Evolutionary conservation across 2,329 filamentous ascomycete genomes (phyloP).

Genomic region (Trichoderma simmonsii): DNA sequence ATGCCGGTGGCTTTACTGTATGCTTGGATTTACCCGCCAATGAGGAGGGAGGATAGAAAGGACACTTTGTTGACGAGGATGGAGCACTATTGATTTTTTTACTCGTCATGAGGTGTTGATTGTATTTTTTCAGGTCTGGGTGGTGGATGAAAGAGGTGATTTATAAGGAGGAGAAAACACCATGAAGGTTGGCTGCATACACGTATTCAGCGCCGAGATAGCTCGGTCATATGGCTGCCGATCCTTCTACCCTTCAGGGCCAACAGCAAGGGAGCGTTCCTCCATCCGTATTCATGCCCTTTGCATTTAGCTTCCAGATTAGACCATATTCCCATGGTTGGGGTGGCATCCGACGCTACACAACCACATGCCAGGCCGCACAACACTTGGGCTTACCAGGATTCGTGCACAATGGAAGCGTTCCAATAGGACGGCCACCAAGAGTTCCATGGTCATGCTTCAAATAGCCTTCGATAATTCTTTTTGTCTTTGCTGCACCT

Average conservation of each 20-base stretch:
- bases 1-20: not conserved
- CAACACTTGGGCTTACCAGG: not conserved
- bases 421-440: not conserved
- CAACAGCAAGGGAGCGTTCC: not conserved
- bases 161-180: not conserved
- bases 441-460: not conserved
- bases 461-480: not conserved
- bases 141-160: not conserved
- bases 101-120: not conserved
- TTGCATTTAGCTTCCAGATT: not conserved
- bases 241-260: not conserved
- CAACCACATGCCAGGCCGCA: not conserved
- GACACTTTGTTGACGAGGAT: not conserved
- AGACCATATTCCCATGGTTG: not conserved
- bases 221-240: not conserved
- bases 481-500: not conserved
- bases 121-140: not conserved
- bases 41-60: not conserved
- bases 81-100: not conserved
- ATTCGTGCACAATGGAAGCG: not conserved
- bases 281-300: not conserved
- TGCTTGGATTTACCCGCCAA: constrained; percentile 11
- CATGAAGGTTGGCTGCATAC: not conserved
- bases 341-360: not conserved
- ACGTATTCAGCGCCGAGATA: not conserved